phyloP scores from a whole-genome alignment of 225 moss, liverwort and hornwort genomes.

The Polytrichum commune region DNA sequence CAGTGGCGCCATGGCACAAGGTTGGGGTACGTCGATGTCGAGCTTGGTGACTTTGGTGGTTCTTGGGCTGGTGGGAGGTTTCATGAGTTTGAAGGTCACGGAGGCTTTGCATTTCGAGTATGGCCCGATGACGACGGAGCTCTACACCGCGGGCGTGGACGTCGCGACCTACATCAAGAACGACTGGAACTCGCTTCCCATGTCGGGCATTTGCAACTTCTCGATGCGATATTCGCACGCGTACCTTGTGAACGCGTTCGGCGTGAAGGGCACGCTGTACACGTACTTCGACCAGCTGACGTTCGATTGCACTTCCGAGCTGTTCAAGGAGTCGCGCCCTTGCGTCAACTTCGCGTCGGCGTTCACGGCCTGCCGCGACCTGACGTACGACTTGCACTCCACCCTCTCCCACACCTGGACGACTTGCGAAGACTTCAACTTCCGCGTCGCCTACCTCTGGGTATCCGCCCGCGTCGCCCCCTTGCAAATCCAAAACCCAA shows the following conservation, averaged over 20 bases:
- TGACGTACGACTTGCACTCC: not conserved
- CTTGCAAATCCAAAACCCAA: too few species aligned
- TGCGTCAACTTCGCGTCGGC: conserved; percentile 3
- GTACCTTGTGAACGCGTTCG: not conserved
- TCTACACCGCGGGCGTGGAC: conserved; percentile 1
- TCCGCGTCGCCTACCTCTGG: conserved; percentile 13
- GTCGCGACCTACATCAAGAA: not conserved
- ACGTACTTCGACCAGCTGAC: conserved; percentile 9
- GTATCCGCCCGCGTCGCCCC: not conserved
- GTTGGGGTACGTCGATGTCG: too few species aligned
- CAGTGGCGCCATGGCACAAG: too few species aligned
- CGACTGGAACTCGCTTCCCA: conserved; percentile 6
- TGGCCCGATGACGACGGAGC: conserved; percentile 2
- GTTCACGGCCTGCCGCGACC: conserved; percentile 1
- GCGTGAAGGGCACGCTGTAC: conserved; percentile 11
- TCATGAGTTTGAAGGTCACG: too few species aligned
- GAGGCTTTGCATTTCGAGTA: not conserved
- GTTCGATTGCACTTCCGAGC: conserved; percentile 4
- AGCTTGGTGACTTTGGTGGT: too few species aligned
- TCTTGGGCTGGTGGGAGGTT: too few species aligned
- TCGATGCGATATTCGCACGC: not conserved
- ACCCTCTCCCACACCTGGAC: not conserved
- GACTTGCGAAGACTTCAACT: conserved; percentile 4
- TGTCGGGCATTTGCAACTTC: not conserved
- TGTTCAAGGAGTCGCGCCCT: not conserved